Percentiles rank a stretch among this genome's conserved stretches.
These are phyloP conservation scores for Yarrowia sp. DNA, from an alignment of 805 yeast species.

Conservation along the genomic window DNA sequence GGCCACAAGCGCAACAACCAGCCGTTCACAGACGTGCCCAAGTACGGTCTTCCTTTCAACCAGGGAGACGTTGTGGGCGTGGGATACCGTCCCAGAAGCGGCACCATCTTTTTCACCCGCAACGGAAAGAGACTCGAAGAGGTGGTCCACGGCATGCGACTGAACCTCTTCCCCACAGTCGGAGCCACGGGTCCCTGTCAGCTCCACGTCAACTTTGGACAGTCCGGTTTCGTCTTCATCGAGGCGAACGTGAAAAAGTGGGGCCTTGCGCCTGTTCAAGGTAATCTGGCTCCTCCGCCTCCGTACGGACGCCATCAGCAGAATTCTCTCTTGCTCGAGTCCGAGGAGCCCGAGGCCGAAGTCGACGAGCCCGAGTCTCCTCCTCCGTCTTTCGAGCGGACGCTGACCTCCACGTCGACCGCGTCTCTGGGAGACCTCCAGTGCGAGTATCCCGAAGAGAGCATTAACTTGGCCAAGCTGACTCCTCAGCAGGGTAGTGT, in stretches of 20 bases:
- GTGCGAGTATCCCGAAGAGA: constrained; percentile 11
- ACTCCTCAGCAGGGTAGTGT: constrained; percentile 2
- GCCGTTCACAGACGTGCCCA: constrained; percentile 52
- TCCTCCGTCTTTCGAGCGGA: constrained; percentile 2
- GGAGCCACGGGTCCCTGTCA: constrained; percentile 83
- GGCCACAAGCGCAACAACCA: constrained; percentile 79
- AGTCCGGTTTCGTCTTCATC: constrained; percentile 81
- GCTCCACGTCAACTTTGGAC: constrained; percentile 87
- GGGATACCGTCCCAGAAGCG: constrained; percentile 78
- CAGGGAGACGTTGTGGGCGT: constrained; percentile 93
- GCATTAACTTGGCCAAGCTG: constrained; percentile 16
- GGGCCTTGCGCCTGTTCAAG: constrained; percentile 92
- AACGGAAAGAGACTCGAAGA: constrained; percentile 91
- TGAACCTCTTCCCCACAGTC: constrained; percentile 78
- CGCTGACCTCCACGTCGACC: constrained; percentile 9
- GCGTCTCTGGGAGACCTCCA: constrained; percentile 21
- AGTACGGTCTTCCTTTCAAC: constrained; percentile 49
- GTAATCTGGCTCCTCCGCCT: constrained; percentile 90
- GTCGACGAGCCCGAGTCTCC: constrained; percentile 4
- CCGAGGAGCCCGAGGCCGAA: constrained; percentile 4
- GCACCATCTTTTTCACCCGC: constrained; percentile 88
- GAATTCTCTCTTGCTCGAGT: constrained; percentile 57
- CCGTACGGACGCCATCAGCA: constrained; percentile 77
- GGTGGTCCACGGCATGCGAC: constrained; percentile 66
- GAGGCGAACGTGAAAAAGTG: constrained; percentile 93